Percentiles rank a stretch among this genome's conserved stretches.
Evolutionary conservation across 75 land plant genomes (phyloP).

Genomic region (Picea glauca): DNA sequence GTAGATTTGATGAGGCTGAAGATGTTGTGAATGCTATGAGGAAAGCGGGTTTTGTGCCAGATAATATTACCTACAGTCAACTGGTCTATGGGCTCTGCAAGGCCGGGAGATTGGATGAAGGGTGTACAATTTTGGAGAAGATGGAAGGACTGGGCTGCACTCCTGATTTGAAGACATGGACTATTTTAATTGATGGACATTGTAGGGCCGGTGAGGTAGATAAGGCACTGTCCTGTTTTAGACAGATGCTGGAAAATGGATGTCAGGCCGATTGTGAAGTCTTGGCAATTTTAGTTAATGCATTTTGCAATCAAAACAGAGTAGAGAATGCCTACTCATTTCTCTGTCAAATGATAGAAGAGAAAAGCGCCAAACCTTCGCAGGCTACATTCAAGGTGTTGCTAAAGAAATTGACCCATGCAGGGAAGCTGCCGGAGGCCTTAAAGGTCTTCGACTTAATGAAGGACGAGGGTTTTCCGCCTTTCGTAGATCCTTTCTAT

Average conservation of each 20-base stretch:
- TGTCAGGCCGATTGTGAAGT: conserved; percentile 47
- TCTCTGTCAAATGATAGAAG: conserved; percentile 38
- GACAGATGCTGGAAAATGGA: conserved; percentile 49
- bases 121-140: conserved; percentile 50
- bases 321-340: conserved; percentile 36
- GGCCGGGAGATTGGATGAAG: conserved; percentile 53
- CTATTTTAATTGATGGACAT: conserved; percentile 60
- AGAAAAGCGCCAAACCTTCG: conserved; percentile 38
- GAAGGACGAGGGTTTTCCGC: conserved; percentile 51
- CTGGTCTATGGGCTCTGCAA: conserved; percentile 69
- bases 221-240: conserved; percentile 36
- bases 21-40: conserved; percentile 47
- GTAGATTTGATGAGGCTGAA: conserved; percentile 66
- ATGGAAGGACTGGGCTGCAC: conserved; percentile 55
- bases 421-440: conserved; percentile 58
- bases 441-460: conserved; percentile 42
- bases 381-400: conserved; percentile 51
- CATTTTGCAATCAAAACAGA: conserved; percentile 28
- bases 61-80: conserved; percentile 67
- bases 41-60: conserved; percentile 55
- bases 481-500: conserved; percentile 46
- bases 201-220: conserved; percentile 45
- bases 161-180: conserved; percentile 77
- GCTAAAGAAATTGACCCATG: conserved; percentile 32
- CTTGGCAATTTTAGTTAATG: conserved; percentile 48